phyloP scores from a whole-genome alignment of 176 grass and related monocot genomes.

The Hyparrhenia diplandra region DNA sequence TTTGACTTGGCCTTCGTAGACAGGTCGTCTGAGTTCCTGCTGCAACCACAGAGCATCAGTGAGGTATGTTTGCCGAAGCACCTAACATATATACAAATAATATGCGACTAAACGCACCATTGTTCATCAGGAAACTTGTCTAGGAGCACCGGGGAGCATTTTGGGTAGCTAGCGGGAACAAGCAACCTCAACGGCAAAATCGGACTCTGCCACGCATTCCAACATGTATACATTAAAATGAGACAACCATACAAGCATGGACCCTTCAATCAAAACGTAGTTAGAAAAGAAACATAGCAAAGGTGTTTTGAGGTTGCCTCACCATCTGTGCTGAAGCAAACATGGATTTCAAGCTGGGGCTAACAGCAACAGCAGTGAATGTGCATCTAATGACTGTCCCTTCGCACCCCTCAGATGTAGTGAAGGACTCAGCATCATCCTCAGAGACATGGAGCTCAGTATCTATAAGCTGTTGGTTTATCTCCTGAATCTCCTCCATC shows the following conservation, averaged over 20 bases:
- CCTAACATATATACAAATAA: not conserved
- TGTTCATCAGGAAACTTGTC: slow-evolving; percentile 86
- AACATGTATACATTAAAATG: not conserved
- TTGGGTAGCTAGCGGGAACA: slow-evolving; percentile 90
- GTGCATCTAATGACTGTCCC: slow-evolving; percentile 90
- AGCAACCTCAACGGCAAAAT: slow-evolving; percentile 90
- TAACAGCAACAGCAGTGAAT: slow-evolving; percentile 78
- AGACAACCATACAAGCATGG: not conserved
- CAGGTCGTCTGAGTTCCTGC: slow-evolving; percentile 71
- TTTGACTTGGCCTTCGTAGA: slow-evolving; percentile 67
- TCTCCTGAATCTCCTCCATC: slow-evolving; percentile 77
- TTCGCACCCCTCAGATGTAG: slow-evolving; percentile 56
- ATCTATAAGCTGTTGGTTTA: slow-evolving; percentile 87
- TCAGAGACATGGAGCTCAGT: slow-evolving; percentile 80
- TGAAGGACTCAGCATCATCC: slow-evolving; percentile 57
- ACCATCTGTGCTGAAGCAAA: slow-evolving; percentile 88
- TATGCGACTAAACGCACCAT: slow-evolving; percentile 39
- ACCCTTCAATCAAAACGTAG: not conserved
- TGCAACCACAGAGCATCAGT: slow-evolving; percentile 26
- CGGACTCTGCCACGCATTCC: slow-evolving; percentile 62
- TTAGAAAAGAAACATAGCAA: not conserved
- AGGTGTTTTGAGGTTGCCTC: slow-evolving; percentile 20
- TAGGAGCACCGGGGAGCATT: slow-evolving; percentile 85
- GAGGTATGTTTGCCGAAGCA: not conserved
- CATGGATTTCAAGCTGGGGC: slow-evolving; percentile 80